Evolutionary conservation across 2,329 filamentous ascomycete species (phyloP), one percentile per base, ranked within the genome.

Genomic region (Emericellopsis atlantica): DNA sequence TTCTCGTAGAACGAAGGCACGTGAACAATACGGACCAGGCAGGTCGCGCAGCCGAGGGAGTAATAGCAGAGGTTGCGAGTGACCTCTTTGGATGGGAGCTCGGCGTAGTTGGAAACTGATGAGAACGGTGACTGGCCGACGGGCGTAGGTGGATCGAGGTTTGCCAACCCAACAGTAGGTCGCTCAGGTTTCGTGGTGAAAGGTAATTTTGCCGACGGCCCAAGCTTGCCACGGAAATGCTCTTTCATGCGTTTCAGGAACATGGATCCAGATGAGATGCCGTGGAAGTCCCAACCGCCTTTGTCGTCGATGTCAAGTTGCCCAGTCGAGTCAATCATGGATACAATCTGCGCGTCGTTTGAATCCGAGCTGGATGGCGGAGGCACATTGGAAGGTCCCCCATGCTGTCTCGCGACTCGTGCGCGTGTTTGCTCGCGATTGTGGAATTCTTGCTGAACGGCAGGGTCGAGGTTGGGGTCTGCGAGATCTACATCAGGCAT

Each of bases 271-370:
- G 92, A 96, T 0, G 90, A 95, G 47, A 85, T 84, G 37, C 92
- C 92, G 54, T 94, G 87, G 53, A 95, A 98, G 59, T 96, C 89
- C 79, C 88, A 94, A 51, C 92, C 79, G 34, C 90, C 90, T 51
- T 81, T 79, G 50, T 96, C 90, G 51, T 94, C 88, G 29, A 96
- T 71, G 53, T 96, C 90, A 15, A 98, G 71, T 55, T 89, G 84
- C 31, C 90, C 92, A 3, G 90, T 87, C 34, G 85, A 85, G 55
- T 90, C 84, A 43, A 96, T 88, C 90, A 98, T 96, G 23, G 89
- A 94, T 54, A 90, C 81, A 22, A 98, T 68, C 48, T 90, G 76
- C 10, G 76, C 77, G 49, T 90, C 86, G 36, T 80, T 72, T 24
- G 72, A 71, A 36, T 65, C 61, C 23, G 47, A 52, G 31, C 26